A percentile compares a stretch with the other conserved stretches of the same genome.
phyloP scores from a whole-genome alignment of 176 grass and related monocot species.

The Dactylis glomerata region DNA sequence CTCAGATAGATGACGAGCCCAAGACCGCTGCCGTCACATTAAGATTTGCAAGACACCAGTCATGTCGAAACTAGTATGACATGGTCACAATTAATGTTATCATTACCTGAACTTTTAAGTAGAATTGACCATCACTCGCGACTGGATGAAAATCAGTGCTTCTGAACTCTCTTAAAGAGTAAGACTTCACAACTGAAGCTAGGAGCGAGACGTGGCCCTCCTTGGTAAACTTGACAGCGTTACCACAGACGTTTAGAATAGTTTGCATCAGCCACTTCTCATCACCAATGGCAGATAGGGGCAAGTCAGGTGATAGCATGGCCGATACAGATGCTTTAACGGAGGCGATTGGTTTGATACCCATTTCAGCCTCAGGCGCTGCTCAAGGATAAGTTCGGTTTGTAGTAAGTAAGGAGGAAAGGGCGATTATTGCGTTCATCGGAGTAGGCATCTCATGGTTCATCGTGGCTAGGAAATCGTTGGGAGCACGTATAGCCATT shows the following conservation, averaged over 20 bases:
- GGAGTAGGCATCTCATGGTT: constrained; percentile 9
- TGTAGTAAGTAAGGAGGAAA: not conserved
- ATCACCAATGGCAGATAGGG: constrained; percentile 50
- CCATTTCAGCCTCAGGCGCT: not conserved
- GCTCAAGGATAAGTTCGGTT: constrained; percentile 5
- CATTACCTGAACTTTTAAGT: constrained; percentile 56
- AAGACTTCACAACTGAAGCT: constrained; percentile 47
- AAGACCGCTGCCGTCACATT: not conserved
- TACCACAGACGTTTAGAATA: constrained; percentile 59
- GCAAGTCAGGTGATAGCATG: constrained; percentile 52
- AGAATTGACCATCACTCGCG: constrained; percentile 50
- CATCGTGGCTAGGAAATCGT: constrained; percentile 14
- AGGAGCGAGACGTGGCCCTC: constrained; percentile 54
- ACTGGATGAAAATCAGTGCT: constrained; percentile 48
- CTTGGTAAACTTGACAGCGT: constrained; percentile 74
- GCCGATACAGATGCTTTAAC: constrained; percentile 19
- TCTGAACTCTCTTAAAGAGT: constrained; percentile 49
- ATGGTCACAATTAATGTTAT: not conserved
- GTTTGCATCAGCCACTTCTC: constrained; percentile 65
- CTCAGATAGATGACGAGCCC: constrained; percentile 2
- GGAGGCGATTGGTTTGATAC: constrained; percentile 6
- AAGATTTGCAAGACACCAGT: too few species aligned
- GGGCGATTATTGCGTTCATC: not conserved
- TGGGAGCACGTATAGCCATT: constrained; percentile 6
- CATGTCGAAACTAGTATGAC: not conserved